Conservation (phyloP, 2,329 filamentous ascomycete species). For the Albophoma yamanashiensis region DNA sequence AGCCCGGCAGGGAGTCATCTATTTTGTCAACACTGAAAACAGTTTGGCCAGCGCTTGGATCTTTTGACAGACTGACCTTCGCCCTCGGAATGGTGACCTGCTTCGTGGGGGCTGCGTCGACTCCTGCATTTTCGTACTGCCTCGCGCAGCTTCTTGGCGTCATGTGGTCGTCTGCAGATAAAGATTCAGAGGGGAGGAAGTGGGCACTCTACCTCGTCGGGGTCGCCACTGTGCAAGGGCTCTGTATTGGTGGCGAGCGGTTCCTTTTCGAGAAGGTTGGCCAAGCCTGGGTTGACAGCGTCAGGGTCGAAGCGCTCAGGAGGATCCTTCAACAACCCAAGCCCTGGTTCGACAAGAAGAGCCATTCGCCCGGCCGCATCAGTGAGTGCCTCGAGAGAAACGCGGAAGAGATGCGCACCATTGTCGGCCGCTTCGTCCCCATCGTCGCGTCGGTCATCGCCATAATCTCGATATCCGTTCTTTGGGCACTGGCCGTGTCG, state of each 20-base stretch:
- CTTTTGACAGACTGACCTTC: conserved; percentile 40
- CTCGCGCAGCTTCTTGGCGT: conserved; percentile 63
- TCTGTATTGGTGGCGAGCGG: conserved; percentile 54
- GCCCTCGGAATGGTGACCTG: conserved; percentile 50
- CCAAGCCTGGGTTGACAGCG: conserved; percentile 65
- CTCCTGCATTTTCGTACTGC: conserved; percentile 65
- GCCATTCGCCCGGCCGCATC: conserved; percentile 53
- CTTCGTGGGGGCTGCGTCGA: conserved; percentile 52
- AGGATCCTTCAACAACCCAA: conserved; percentile 66
- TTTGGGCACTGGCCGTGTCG: conserved; percentile 63
- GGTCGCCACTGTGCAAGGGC: conserved; percentile 56
- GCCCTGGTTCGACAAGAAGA: conserved; percentile 64
- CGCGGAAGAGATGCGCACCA: conserved; percentile 76
- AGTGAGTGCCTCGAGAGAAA: conserved; percentile 67
- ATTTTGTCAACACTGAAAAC: conserved; percentile 31
- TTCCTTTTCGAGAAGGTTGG: conserved; percentile 62
- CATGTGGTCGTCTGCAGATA: conserved; percentile 48
- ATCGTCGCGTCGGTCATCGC: conserved; percentile 53
- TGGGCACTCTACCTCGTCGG: conserved; percentile 64
- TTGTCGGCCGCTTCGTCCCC: conserved; percentile 69
- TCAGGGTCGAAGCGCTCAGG: conserved; percentile 58
- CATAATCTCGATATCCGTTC: conserved; percentile 58
- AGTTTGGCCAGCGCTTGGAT: conserved; percentile 55
- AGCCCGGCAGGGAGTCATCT: conserved; percentile 5
- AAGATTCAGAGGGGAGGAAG: conserved; percentile 37